A percentile compares a stretch with the other conserved stretches of the same genome.
Conservation (phyloP, 2,329 filamentous ascomycete genomes). For the Cryphonectria radicalis region DNA sequence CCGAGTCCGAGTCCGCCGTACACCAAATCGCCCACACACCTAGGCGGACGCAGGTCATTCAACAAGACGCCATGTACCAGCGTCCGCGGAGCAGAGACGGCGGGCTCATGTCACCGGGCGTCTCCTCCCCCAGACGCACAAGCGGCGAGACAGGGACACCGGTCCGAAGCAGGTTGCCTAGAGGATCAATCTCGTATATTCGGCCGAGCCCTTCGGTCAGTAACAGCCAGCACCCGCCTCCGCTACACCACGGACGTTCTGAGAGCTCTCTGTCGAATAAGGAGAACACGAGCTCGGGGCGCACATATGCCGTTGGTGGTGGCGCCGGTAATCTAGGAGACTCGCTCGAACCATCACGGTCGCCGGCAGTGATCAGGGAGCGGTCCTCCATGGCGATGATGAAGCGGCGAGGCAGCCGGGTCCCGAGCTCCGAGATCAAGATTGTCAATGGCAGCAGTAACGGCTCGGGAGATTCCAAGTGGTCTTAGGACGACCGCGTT, state of each 20-base stretch:
- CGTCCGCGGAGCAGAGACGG: slow-evolving; percentile 27
- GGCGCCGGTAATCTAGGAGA: slow-evolving; percentile 20
- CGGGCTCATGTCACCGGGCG: slow-evolving; percentile 21
- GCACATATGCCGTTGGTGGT: slow-evolving; percentile 26
- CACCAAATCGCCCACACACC: slow-evolving; percentile 28
- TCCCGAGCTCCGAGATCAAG: slow-evolving; percentile 28
- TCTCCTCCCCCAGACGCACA: slow-evolving; percentile 21
- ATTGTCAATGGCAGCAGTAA: slow-evolving; percentile 21
- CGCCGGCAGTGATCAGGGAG: slow-evolving; percentile 26
- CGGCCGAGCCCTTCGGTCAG: slow-evolving; percentile 35
- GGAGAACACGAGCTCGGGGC: slow-evolving; percentile 31
- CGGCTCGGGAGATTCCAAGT: slow-evolving; percentile 27
- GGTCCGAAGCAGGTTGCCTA: slow-evolving; percentile 36
- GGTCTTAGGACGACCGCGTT: slow-evolving; percentile 26
- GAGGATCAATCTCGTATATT: slow-evolving; percentile 36
- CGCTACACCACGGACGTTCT: slow-evolving; percentile 31
- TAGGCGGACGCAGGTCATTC: slow-evolving; percentile 23
- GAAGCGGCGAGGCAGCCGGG: slow-evolving; percentile 27
- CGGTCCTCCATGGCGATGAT: slow-evolving; percentile 22
- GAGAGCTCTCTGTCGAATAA: slow-evolving; percentile 36
- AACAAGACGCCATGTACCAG: slow-evolving; percentile 27
- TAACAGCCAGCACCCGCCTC: slow-evolving; percentile 25
- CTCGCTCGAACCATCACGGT: slow-evolving; percentile 20
- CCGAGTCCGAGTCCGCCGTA: slow-evolving; percentile 24
- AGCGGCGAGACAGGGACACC: slow-evolving; percentile 22